phyloP scores from a whole-genome alignment of 2,329 filamentous ascomycete species.

The Neonectria hederae region DNA sequence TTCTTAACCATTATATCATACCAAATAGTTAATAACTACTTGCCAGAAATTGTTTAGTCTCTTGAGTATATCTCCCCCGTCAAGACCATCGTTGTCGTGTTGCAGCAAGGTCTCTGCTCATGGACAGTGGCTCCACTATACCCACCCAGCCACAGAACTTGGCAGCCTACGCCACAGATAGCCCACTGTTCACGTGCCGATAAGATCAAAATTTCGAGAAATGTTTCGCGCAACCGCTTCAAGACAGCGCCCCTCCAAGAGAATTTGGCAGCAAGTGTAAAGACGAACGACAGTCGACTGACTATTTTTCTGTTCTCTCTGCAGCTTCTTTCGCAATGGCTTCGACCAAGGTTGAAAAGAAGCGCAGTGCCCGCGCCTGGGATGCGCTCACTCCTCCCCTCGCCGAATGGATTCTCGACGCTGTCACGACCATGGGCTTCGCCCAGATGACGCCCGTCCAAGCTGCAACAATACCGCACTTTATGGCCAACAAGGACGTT shows the following conservation, averaged over 20 bases:
- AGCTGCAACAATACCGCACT: conserved; percentile 87
- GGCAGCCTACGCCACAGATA: conserved; percentile 27
- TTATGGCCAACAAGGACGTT: conserved; percentile 89
- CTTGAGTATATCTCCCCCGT: no score
- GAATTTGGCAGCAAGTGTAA: conserved; percentile 4
- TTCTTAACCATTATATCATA: no score
- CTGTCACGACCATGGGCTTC: conserved; percentile 86
- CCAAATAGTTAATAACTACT: no score
- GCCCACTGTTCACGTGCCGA: conserved; percentile 41
- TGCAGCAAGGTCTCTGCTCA: not conserved
- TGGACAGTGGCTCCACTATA: not conserved
- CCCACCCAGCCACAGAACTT: conserved; percentile 9
- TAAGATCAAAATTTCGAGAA: conserved; percentile 47
- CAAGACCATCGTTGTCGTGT: not conserved
- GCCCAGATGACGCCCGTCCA: conserved; percentile 93
- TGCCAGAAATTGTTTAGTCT: no score
- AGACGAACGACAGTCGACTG: not conserved
- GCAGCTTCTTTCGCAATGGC: conserved; percentile 39
- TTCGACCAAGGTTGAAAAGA: conserved; percentile 46
- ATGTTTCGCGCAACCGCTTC: conserved; percentile 39
- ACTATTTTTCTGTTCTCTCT: not conserved
- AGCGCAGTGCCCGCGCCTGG: conserved; percentile 61
- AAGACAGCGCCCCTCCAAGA: conserved; percentile 32
- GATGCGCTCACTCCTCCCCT: conserved; percentile 51
- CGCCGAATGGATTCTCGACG: conserved; percentile 82